A percentile compares a stretch with the other conserved stretches of the same genome.
Evolutionary conservation across 352 stramenopile species (phyloP).

Genomic region (Ophiocytium majus): DNA sequence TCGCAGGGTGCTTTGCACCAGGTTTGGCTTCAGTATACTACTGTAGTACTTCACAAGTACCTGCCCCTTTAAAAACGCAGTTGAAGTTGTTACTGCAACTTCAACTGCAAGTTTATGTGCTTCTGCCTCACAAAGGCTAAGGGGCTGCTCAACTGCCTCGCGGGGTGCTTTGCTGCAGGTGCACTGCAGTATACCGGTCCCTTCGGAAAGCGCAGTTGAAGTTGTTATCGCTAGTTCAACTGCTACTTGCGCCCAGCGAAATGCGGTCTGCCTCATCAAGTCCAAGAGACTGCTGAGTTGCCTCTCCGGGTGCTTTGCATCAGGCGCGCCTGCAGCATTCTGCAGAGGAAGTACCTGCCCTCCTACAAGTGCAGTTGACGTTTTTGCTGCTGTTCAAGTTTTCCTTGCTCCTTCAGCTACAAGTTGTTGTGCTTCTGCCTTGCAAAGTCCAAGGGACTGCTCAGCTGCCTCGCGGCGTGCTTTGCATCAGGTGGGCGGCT

Average conservation of each 20-base stretch:
- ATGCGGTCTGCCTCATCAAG: conserved; percentile 39
- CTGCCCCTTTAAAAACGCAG: background rate
- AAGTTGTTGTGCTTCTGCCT: conserved; percentile 32
- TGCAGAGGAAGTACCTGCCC: too few species aligned
- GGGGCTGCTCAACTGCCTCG: background rate
- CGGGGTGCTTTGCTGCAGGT: background rate
- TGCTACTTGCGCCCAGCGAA: too few species aligned
- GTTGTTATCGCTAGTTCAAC: conserved; percentile 14
- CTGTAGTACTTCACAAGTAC: too few species aligned
- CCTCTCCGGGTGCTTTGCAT: background rate
- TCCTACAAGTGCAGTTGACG: too few species aligned
- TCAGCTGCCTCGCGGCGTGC: background rate
- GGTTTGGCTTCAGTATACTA: background rate
- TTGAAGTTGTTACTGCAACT: conserved; percentile 1
- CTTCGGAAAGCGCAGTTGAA: background rate
- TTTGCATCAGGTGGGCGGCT: background rate
- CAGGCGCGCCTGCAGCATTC: too few species aligned
- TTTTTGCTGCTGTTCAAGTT: too few species aligned
- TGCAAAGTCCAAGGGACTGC: conserved; percentile 25
- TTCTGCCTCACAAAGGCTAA: conserved; percentile 42
- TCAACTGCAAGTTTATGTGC: too few species aligned
- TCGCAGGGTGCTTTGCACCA: background rate
- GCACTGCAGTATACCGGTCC: background rate
- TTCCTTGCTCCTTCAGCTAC: too few species aligned
- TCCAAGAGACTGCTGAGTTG: background rate